Conservation (phyloP, 2,329 filamentous ascomycete genomes). For the Plectosphaerella sp. region DNA sequence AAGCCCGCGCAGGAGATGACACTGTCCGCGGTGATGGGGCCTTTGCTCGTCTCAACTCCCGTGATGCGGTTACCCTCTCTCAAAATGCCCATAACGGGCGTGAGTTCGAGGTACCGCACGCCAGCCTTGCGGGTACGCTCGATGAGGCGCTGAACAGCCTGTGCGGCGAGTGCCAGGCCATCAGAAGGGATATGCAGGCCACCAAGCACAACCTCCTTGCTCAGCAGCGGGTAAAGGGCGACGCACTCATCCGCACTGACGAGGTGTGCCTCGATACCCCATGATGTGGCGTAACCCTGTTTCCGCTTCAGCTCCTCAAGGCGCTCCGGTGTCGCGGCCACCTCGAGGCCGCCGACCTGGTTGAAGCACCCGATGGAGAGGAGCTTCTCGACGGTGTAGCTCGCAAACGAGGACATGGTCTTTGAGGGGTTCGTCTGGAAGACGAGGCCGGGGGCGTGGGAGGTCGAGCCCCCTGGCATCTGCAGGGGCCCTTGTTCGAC, state of each 20-base stretch:
- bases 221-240: slow-evolving; percentile 49
- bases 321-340: slow-evolving; percentile 55
- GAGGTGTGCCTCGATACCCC: slow-evolving; percentile 53
- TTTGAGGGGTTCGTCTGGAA: slow-evolving; percentile 58
- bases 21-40: slow-evolving; percentile 52
- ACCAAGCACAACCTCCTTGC: slow-evolving; percentile 48
- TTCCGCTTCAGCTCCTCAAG: slow-evolving; percentile 59
- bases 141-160: slow-evolving; percentile 58
- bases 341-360: slow-evolving; percentile 57
- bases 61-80: slow-evolving; percentile 44
- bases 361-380: slow-evolving; percentile 56
- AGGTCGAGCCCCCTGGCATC: slow-evolving; percentile 62
- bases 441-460: slow-evolving; percentile 60
- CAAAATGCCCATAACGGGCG: slow-evolving; percentile 54
- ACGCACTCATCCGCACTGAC: slow-evolving; percentile 48
- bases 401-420: slow-evolving; percentile 53
- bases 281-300: slow-evolving; percentile 55
- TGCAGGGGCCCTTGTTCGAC: slow-evolving; percentile 59
- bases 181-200: slow-evolving; percentile 58
- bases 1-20: slow-evolving; percentile 61
- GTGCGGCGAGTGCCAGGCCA: slow-evolving; percentile 55
- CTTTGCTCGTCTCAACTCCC: slow-evolving; percentile 46
- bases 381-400: slow-evolving; percentile 59
- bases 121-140: slow-evolving; percentile 52
- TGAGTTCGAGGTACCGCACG: slow-evolving; percentile 51